phyloP scores from a whole-genome alignment of 257 asterid genomes.

The Petunia axillaris region DNA sequence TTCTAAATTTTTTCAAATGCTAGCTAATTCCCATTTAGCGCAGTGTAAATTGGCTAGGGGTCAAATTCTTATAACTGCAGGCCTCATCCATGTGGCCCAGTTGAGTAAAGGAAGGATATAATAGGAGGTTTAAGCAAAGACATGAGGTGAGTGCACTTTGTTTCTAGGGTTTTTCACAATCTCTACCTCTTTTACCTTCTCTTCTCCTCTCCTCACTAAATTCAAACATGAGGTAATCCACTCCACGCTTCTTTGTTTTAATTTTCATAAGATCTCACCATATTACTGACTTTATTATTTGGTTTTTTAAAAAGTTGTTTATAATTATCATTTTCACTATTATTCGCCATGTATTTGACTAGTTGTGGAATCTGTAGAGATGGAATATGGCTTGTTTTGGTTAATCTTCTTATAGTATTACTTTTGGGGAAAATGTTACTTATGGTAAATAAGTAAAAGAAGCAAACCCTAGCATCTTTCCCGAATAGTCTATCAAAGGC shows the following conservation, averaged over 20 bases:
- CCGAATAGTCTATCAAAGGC: not conserved
- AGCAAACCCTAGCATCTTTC: not conserved
- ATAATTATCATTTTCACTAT: not conserved
- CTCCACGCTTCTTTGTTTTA: not conserved
- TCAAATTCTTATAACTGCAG: not conserved
- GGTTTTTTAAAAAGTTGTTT: too few relatives aligned
- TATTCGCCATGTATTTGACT: not conserved
- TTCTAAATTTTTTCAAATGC: too few relatives aligned
- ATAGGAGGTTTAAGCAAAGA: not conserved
- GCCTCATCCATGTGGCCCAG: not conserved
- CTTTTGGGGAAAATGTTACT: not conserved
- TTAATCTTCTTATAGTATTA: not conserved
- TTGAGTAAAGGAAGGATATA: not conserved
- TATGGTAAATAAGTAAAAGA: not conserved
- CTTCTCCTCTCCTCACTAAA: not conserved
- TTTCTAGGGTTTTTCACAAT: slow-evolving; percentile 59
- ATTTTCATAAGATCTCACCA: not conserved
- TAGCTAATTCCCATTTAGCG: too few relatives aligned
- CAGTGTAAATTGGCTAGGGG: too few relatives aligned
- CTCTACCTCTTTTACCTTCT: slow-evolving; percentile 25
- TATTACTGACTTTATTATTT: not conserved
- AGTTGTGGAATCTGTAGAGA: not conserved
- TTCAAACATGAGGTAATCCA: slow-evolving; percentile 60
- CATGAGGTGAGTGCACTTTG: slow-evolving; percentile 17
- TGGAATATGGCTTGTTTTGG: not conserved